phyloP scores from a whole-genome alignment of 2,329 filamentous ascomycete genomes.

The Aspergillus amoenus region DNA sequence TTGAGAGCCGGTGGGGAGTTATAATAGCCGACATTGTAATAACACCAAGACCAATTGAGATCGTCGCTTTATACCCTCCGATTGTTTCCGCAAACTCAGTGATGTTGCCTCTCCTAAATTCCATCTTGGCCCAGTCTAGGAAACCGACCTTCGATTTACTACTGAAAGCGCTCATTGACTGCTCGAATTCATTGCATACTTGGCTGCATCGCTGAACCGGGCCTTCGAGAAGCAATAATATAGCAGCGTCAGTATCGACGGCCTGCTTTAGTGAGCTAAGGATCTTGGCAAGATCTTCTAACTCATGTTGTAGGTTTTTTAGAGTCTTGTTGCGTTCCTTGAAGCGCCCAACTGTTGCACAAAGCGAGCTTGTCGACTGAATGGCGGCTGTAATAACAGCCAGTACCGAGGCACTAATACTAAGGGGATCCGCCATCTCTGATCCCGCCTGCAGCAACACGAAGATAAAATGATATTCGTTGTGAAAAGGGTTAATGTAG shows the following conservation, averaged over 20 bases:
- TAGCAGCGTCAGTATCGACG: conserved; percentile 15
- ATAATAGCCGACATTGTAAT: conserved; percentile 36
- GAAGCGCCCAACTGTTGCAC: conserved; percentile 34
- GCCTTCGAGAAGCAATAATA: conserved; percentile 34
- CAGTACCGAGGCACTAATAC: conserved; percentile 33
- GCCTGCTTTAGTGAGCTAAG: conserved; percentile 29
- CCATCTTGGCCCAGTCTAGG: conserved; percentile 43
- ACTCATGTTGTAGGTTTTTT: conserved; percentile 32
- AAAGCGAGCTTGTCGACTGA: conserved; percentile 34
- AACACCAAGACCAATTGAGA: conserved; percentile 37
- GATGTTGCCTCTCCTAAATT: conserved; percentile 43
- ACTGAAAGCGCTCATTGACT: conserved; percentile 35
- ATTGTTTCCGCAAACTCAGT: conserved; percentile 43
- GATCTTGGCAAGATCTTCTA: conserved; percentile 35
- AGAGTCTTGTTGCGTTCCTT: conserved; percentile 38
- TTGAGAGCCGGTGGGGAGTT: conserved; percentile 9
- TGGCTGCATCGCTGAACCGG: conserved; percentile 39
- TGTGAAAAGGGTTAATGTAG: too few species aligned
- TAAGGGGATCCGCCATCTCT: conserved; percentile 31
- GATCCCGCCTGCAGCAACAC: too few species aligned
- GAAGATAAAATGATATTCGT: too few species aligned
- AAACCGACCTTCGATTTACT: conserved; percentile 35
- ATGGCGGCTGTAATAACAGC: conserved; percentile 35
- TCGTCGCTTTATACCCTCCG: conserved; percentile 42
- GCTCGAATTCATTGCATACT: conserved; percentile 39